Evolutionary conservation across 352 stramenopile species (phyloP).

Genomic region (Globisporangium canariense): DNA sequence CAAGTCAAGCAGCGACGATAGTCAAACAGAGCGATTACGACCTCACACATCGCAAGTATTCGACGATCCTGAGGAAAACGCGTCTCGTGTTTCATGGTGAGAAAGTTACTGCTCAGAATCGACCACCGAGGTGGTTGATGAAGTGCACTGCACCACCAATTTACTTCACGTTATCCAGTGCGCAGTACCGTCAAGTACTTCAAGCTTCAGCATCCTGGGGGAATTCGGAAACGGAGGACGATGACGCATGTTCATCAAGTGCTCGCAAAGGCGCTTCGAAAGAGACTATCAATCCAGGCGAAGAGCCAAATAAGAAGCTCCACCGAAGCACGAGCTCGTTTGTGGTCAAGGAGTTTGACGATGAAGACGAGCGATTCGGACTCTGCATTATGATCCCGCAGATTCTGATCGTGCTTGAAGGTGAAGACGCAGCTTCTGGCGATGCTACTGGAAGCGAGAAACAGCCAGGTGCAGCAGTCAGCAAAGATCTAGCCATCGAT

Average conservation of each 20-base stretch:
- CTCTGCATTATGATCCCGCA: constrained; percentile 64
- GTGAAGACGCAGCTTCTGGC: constrained; percentile 21
- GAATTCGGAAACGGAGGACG: constrained; percentile 15
- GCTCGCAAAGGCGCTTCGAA: no score
- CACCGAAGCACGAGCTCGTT: constrained; percentile 19
- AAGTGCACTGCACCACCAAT: constrained; percentile 68
- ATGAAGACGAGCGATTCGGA: constrained; percentile 57
- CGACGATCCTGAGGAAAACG: constrained; percentile 57
- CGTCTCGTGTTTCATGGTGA: constrained; percentile 60
- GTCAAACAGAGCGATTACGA: constrained; percentile 32
- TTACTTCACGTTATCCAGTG: constrained; percentile 63
- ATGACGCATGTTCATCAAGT: not conserved
- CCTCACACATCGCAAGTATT: constrained; percentile 39
- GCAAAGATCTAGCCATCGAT: constrained; percentile 32
- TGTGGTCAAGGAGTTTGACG: constrained; percentile 35
- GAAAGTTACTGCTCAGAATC: constrained; percentile 39
- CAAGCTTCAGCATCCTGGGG: constrained; percentile 60
- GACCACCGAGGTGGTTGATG: constrained; percentile 51
- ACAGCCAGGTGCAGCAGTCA: constrained; percentile 2
- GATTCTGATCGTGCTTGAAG: constrained; percentile 61
- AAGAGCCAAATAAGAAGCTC: not conserved
- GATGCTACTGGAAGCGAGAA: not conserved
- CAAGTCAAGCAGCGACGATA: constrained; percentile 7
- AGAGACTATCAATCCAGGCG: not conserved
- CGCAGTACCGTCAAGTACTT: constrained; percentile 66